Percentiles rank a stretch among this genome's conserved stretches.
These are phyloP conservation scores for Saturnispora bothae DNA, from an alignment of 805 yeast species.

Conservation along the genomic window DNA sequence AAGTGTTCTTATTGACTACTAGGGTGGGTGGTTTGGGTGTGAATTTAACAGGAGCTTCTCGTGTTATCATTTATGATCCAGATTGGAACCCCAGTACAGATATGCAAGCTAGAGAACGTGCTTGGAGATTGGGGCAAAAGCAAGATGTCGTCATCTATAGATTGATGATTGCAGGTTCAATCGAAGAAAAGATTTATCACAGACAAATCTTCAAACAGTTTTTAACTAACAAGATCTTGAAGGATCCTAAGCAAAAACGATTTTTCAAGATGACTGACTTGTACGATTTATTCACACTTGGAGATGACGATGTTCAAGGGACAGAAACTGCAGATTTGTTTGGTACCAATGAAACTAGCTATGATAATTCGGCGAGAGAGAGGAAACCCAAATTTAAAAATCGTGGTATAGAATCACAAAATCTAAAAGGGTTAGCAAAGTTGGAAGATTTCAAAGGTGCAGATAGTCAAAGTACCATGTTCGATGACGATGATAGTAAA, in stretches of 20 bases:
- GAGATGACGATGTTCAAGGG: constrained; percentile 58
- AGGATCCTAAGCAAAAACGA: constrained; percentile 89
- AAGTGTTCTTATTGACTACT: constrained; percentile 77
- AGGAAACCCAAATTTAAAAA: constrained; percentile 23
- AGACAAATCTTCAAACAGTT: constrained; percentile 94
- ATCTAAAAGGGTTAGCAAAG: constrained; percentile 62
- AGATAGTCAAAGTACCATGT: constrained; percentile 10
- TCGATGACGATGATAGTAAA: constrained; percentile 13
- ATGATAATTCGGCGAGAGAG: constrained; percentile 27
- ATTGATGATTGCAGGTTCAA: constrained; percentile 87
- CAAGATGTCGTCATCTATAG: constrained; percentile 85
- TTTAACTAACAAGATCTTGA: constrained; percentile 82
- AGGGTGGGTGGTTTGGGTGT: constrained; percentile 95
- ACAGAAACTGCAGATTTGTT: constrained; percentile 63
- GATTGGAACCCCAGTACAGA: constrained; percentile 99
- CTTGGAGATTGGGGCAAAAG: constrained; percentile 95
- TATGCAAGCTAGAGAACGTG: constrained; percentile 91
- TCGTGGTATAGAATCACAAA: constrained; percentile 40
- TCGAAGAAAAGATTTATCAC: constrained; percentile 94
- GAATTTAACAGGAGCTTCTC: constrained; percentile 86
- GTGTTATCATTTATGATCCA: constrained; percentile 91
- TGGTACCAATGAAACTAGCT: constrained; percentile 34
- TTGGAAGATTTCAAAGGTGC: constrained; percentile 45
- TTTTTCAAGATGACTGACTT: constrained; percentile 88
- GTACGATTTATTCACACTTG: constrained; percentile 79